phyloP scores from a whole-genome alignment of 73 alveolate species.

The Tetrahymena borealis region DNA sequence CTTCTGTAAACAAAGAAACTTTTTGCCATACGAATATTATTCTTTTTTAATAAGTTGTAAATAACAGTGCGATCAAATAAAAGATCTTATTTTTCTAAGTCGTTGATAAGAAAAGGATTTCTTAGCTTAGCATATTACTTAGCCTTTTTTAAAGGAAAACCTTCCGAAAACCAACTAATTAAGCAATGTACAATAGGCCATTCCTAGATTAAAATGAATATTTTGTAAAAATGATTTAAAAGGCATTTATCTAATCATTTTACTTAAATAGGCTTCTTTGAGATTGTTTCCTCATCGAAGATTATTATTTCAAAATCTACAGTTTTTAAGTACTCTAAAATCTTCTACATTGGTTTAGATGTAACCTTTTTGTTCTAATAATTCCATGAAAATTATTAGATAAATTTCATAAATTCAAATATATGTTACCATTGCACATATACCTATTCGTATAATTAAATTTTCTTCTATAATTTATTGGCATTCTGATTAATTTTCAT shows the following conservation, averaged over 20 bases:
- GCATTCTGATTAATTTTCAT: not conserved
- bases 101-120: slow-evolving; percentile 85
- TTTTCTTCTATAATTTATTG: not conserved
- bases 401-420: no score
- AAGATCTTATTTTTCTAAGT: slow-evolving; percentile 72
- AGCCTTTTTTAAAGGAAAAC: slow-evolving; percentile 88
- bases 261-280: not conserved
- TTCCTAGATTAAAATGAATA: not conserved
- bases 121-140: slow-evolving; percentile 60
- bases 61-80: slow-evolving; percentile 88
- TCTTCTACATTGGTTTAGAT: not conserved
- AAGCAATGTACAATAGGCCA: slow-evolving; percentile 90
- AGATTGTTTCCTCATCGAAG: not conserved
- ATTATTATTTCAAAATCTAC: not conserved
- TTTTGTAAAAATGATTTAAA: no score
- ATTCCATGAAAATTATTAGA: no score
- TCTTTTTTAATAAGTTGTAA: slow-evolving; percentile 23
- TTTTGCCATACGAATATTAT: slow-evolving; percentile 29
- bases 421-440: not conserved
- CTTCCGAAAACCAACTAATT: slow-evolving; percentile 78
- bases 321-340: not conserved
- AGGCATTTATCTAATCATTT: no score
- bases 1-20: slow-evolving; percentile 16
- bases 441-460: not conserved
- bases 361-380: not conserved